Conservation (phyloP, 352 stramenopile species). For the Phytophthora kernoviae region DNA sequence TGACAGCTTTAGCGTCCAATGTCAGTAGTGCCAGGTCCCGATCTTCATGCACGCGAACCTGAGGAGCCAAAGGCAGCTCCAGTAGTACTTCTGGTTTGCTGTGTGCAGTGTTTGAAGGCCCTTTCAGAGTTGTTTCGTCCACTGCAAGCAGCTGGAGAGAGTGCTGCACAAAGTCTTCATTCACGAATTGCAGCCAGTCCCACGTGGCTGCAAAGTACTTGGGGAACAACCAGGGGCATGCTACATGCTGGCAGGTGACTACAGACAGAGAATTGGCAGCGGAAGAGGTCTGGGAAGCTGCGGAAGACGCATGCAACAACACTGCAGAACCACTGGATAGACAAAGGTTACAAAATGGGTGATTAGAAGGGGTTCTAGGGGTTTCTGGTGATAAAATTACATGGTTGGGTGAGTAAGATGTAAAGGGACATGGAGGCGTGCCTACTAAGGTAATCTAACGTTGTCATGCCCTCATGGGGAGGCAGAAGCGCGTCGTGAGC, state of each 20-base stretch:
- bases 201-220: constrained; percentile 79
- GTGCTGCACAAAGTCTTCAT: constrained; percentile 72
- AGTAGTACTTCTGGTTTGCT: constrained; percentile 43
- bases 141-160: constrained; percentile 62
- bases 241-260: constrained; percentile 83
- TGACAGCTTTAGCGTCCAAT: constrained; percentile 35
- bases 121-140: constrained; percentile 22
- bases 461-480: constrained; percentile 80
- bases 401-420: constrained; percentile 5
- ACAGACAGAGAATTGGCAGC: constrained; percentile 24
- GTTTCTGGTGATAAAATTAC: not conserved
- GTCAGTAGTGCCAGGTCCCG: constrained; percentile 68
- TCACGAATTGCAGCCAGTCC: constrained; percentile 86
- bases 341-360: constrained; percentile 6
- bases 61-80: constrained; percentile 56
- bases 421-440: constrained; percentile 7
- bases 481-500: constrained; percentile 78
- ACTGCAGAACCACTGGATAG: constrained; percentile 67
- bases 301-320: constrained; percentile 19
- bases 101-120: not conserved
- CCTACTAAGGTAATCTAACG: constrained; percentile 80
- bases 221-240: constrained; percentile 81
- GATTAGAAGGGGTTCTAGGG: constrained; percentile 3
- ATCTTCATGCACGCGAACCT: constrained; percentile 58
- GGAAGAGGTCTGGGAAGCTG: constrained; percentile 3